Percentiles rank a stretch among this genome's conserved stretches.
These are phyloP conservation scores for Astrothelium subdiscretum DNA, from an alignment of 495 filamentous ascomycete species.

Conservation along the genomic window DNA sequence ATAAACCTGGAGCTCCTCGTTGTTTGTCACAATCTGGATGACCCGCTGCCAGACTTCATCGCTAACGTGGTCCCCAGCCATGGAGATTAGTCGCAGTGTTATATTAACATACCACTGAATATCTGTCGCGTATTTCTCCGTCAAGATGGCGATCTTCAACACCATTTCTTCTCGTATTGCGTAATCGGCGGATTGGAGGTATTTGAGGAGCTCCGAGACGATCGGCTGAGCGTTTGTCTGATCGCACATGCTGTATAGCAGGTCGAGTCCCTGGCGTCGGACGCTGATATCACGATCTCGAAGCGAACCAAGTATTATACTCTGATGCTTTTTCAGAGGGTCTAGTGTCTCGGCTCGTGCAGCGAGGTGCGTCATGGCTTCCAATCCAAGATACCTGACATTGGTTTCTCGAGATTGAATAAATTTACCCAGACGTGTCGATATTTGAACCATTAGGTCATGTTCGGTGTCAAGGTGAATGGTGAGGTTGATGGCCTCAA, in stretches of 20 bases:
- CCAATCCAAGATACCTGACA: slow-evolving; percentile 89
- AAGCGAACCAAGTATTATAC: slow-evolving; percentile 85
- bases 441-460: slow-evolving; percentile 92
- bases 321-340: slow-evolving; percentile 96
- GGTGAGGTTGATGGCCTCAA: slow-evolving; percentile 96
- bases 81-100: slow-evolving; percentile 82
- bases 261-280: slow-evolving; percentile 83
- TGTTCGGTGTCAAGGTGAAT: slow-evolving; percentile 98
- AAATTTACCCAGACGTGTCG: slow-evolving; percentile 85
- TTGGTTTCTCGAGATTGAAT: slow-evolving; percentile 97
- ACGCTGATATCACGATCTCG: slow-evolving; percentile 97
- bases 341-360: slow-evolving; percentile 89
- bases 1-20: slow-evolving; percentile 95
- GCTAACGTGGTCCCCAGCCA: slow-evolving; percentile 97
- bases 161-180: slow-evolving; percentile 99
- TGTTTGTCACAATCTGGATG: slow-evolving; percentile 98
- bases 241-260: slow-evolving; percentile 99
- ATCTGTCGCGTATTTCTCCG: slow-evolving; percentile 97
- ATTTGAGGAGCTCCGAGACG: slow-evolving; percentile 85
- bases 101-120: slow-evolving; percentile 99
- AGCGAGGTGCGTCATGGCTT: slow-evolving; percentile 97
- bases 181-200: slow-evolving; percentile 92
- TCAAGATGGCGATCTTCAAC: slow-evolving; percentile 93
- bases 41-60: slow-evolving; percentile 99
- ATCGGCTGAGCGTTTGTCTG: slow-evolving; percentile 81